Evolutionary conservation across 192 early-diverging fungal species (phyloP).

Genomic region (Bifiguratus adelaidae): DNA sequence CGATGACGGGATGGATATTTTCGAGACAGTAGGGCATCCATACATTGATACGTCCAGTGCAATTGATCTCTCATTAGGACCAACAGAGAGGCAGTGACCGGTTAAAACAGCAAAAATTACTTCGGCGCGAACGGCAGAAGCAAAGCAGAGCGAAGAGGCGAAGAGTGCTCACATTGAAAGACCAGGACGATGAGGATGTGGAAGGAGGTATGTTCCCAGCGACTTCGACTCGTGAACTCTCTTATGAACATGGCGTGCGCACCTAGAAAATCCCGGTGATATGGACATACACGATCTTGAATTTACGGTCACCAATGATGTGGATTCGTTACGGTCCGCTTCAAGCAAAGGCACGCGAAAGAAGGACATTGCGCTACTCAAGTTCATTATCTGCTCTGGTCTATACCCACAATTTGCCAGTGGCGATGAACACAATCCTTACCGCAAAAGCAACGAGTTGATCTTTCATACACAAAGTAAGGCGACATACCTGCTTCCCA

Average conservation of each 20-base stretch:
- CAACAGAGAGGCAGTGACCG: background rate
- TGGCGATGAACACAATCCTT: slow-evolving; percentile 50
- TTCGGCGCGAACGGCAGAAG: slow-evolving; percentile 27
- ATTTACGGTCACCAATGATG: slow-evolving; percentile 43
- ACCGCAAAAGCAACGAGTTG: slow-evolving; percentile 33
- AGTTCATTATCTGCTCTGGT: slow-evolving; percentile 49
- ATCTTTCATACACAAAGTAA: slow-evolving; percentile 50
- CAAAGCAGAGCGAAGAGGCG: slow-evolving; percentile 17
- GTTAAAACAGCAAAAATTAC: background rate
- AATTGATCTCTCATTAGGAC: no score
- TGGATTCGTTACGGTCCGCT: slow-evolving; percentile 19
- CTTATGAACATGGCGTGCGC: no score
- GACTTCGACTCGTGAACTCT: no score
- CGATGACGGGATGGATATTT: no score
- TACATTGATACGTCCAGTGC: no score
- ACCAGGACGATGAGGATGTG: slow-evolving; percentile 16
- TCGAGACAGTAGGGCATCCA: no score
- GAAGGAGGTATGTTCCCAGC: slow-evolving; percentile 3
- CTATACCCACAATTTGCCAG: slow-evolving; percentile 57
- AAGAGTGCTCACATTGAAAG: slow-evolving; percentile 25
- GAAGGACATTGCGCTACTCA: slow-evolving; percentile 38
- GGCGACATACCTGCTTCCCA: background rate
- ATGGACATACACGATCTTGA: slow-evolving; percentile 44
- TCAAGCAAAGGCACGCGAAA: slow-evolving; percentile 22
- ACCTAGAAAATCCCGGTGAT: no score